Base-by-base conservation (phyloP, 2,329 filamentous ascomycete species). In the Botryotinia calthae region DNA sequence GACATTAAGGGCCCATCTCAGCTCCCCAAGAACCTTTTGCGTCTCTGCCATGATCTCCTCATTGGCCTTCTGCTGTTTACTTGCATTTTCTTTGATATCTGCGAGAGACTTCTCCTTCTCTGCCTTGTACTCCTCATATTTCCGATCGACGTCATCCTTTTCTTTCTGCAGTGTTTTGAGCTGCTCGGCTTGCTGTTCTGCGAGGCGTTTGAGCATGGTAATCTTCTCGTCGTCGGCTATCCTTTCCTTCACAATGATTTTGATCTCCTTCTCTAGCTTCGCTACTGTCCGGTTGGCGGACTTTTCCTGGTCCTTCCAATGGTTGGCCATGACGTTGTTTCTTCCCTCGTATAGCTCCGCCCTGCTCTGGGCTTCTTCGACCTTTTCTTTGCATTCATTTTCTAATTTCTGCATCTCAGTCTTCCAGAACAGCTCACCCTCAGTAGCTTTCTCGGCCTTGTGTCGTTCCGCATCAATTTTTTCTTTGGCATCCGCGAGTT, bases 161-260 rank as follows among this genome's bases (percentile, higher is more conserved):
- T 91, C 87, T 66, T 86, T 85, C 73, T 83, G 82, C 37, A 90
- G 83, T 73, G 88, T 85, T 72, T 87, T 87, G 73, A 92, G 86
- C 77, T 93, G 92, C 78, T 87, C 86, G 76, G 92, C 87, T 79
- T 93, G 89, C 81, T 94, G 91, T 76, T 93, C 91, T 80, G 89
- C 91, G 46, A 94, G 85, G 73, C 92, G 89, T 69, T 89, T 86
- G 68, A 94, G 83, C 46, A 87, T 89, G 74, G 84, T 85, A 76
- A 92, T 89, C 82, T 87, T 89, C 79, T 87, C 86, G 77, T 90
- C 88, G 78, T 93, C 90, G 69, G 83, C 84, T 75, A 82, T 84
- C 73, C 89, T 84, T 78, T 90, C 87, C 56, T 86, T 84, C 64
- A 86, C 84, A 56, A 92, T 81, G 16, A 81, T 81, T n/a, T 81